Base-by-base conservation (phyloP, 495 filamentous ascomycete species). In the Penicillium simplicissimum region DNA sequence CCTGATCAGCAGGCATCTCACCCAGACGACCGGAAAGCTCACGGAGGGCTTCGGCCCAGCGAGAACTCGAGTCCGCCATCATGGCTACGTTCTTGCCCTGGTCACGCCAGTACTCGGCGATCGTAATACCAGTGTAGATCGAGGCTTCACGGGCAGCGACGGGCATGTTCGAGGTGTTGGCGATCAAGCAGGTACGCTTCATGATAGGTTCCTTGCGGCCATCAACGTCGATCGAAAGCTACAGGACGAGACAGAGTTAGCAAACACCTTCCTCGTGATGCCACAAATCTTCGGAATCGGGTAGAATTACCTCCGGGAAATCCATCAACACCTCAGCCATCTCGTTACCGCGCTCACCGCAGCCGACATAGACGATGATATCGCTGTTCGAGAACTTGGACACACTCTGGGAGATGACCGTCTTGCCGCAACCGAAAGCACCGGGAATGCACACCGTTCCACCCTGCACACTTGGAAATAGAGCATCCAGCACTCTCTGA, bases 261-360 rank as follows among this genome's bases (percentile, higher is more conserved):
- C n/a, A 34, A 53, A 10, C 19, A 3, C 4, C 9, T n/a, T 21
- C 17, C 8, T 1, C 13, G 7, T 28, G 13, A 34, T 13, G 7
- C 19, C 33, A 49, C 21, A 9, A n/a, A 53, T 19, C 3, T 36
- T 34, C 2, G 17, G 34, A 14, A 36, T 15, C 36, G 21, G 14
- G 38, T 23, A 60, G 11, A 19, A 74, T 54, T 71, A 88, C 86
- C 73, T 90, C 91, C 42, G 95, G 95, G 85, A 99, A 99, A 76
- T 99, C 95, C 91, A 96, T 97, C 84, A 99, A 85, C 62, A 99
- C 95, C 84, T 99, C 95, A 63, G 95, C 95, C 95, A 99, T 99
- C 78, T 98, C 95, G 72, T 98, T 99, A 67, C 95, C 95, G 62
- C 95, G 92, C 82, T 99, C 95, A 69, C 95, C 95, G 71, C 96